Evolutionary conservation across 2,329 filamentous ascomycete genomes (phyloP).

Genomic region (Sporothrix pseudoabietina): DNA sequence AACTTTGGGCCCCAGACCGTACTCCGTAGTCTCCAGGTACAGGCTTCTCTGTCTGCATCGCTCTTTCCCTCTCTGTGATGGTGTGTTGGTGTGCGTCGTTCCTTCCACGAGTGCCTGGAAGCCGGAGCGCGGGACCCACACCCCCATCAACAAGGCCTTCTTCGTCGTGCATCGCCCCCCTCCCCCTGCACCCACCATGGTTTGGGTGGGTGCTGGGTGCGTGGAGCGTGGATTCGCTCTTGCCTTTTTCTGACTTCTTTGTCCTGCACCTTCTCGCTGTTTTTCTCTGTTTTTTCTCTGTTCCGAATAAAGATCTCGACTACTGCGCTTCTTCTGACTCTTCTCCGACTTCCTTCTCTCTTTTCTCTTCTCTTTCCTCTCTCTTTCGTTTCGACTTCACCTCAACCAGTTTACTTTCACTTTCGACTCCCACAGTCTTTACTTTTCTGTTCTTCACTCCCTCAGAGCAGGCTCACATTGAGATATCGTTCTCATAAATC

Average conservation of each 20-base stretch:
- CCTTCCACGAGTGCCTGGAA: slow-evolving; percentile 14
- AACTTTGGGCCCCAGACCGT: background rate
- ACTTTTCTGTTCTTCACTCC: slow-evolving; percentile 36
- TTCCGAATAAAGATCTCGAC: slow-evolving; percentile 24
- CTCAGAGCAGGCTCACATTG: slow-evolving; percentile 35
- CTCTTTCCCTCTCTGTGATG: background rate
- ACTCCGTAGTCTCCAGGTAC: background rate
- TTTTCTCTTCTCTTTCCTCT: background rate
- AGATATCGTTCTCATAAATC: slow-evolving; percentile 9
- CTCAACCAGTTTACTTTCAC: slow-evolving; percentile 1
- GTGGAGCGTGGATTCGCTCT: background rate
- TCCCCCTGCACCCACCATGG: slow-evolving; percentile 8
- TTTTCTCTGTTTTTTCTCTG: background rate
- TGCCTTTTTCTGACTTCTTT: slow-evolving; percentile 22
- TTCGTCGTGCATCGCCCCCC: slow-evolving; percentile 21
- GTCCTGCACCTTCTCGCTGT: slow-evolving; percentile 2
- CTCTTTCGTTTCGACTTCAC: background rate
- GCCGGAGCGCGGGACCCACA: slow-evolving; percentile 21
- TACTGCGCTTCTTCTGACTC: background rate
- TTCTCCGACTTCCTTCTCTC: background rate
- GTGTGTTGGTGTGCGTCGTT: background rate
- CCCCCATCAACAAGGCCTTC: slow-evolving; percentile 15
- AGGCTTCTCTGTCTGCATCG: background rate
- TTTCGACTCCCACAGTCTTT: slow-evolving; percentile 5
- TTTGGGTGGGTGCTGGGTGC: background rate